Evolutionary conservation across 768 basidiomycete species (phyloP).

Genomic region (Amanita exitialis): DNA sequence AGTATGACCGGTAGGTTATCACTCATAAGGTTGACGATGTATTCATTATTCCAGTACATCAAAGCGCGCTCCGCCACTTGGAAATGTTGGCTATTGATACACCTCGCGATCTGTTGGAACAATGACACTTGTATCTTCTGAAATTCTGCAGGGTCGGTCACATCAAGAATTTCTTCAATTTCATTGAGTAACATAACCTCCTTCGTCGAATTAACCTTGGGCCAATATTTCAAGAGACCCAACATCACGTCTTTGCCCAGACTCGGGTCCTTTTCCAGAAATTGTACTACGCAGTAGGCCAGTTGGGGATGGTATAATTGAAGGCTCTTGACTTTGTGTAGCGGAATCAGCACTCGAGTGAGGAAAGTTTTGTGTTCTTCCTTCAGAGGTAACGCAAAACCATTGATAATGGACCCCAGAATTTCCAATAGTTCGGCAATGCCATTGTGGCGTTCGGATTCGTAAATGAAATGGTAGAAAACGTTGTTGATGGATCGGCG

Average conservation of each 20-base stretch:
- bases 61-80: slow-evolving; percentile 97
- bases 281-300: slow-evolving; percentile 98
- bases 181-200: slow-evolving; percentile 99
- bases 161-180: slow-evolving; percentile 97
- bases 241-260: slow-evolving; percentile 94
- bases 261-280: slow-evolving; percentile 89
- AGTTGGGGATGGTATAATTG: slow-evolving; percentile 98
- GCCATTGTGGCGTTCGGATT: slow-evolving; percentile 97
- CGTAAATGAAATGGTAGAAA: slow-evolving; percentile 98
- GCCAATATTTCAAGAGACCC: slow-evolving; percentile 96
- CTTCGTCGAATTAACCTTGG: slow-evolving; percentile 98
- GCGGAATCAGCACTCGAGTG: slow-evolving; percentile 84
- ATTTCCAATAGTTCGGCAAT: slow-evolving; percentile 98
- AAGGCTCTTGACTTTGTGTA: slow-evolving; percentile 98
- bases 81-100: slow-evolving; percentile 99
- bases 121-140: slow-evolving; percentile 89
- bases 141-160: slow-evolving; percentile 94
- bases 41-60: slow-evolving; percentile 99
- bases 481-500: slow-evolving; percentile 99
- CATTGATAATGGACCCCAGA: slow-evolving; percentile 98
- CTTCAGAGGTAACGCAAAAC: slow-evolving; percentile 95
- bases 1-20: slow-evolving; percentile 84
- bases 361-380: slow-evolving; percentile 99
- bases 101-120: slow-evolving; percentile 90
- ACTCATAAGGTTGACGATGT: slow-evolving; percentile 98